Conservation (phyloP, 257 asterid species). For the Nicotiana attenuata region DNA sequence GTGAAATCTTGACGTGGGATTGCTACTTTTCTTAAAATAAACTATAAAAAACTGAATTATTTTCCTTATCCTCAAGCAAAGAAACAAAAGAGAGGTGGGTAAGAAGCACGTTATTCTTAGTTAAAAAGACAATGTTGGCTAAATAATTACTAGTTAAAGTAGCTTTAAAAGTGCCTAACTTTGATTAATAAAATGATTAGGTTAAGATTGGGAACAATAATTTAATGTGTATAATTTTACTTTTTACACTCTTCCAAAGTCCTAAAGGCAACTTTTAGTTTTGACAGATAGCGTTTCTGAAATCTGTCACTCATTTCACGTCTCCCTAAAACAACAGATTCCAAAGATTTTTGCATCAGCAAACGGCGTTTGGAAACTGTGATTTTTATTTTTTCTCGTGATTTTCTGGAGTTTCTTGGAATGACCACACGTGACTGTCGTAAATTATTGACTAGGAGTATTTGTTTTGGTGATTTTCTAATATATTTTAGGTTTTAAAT, state of each 20-base stretch:
- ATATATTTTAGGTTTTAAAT: no score
- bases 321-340: constrained; percentile 17
- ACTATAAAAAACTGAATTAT: neutral
- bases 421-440: constrained; percentile 15
- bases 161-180: constrained; percentile 39
- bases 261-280: constrained; percentile 10
- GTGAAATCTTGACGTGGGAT: constrained; percentile 12
- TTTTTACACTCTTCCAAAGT: constrained; percentile 24
- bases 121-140: neutral
- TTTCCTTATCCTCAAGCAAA: neutral
- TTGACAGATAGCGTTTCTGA: constrained; percentile 4
- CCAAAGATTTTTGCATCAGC: neutral
- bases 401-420: neutral
- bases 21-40: neutral
- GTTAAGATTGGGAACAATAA: constrained; percentile 14
- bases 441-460: constrained; percentile 9
- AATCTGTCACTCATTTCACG: constrained; percentile 12
- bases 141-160: constrained; percentile 17
- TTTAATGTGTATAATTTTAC: constrained; percentile 8
- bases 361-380: neutral
- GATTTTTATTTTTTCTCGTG: neutral
- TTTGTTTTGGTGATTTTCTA: neutral
- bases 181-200: constrained; percentile 41
- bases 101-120: constrained; percentile 12
- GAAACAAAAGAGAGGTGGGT: constrained; percentile 4